phyloP scores from a whole-genome alignment of 352 stramenopile species.

The Globisporangium uncinulatum region DNA sequence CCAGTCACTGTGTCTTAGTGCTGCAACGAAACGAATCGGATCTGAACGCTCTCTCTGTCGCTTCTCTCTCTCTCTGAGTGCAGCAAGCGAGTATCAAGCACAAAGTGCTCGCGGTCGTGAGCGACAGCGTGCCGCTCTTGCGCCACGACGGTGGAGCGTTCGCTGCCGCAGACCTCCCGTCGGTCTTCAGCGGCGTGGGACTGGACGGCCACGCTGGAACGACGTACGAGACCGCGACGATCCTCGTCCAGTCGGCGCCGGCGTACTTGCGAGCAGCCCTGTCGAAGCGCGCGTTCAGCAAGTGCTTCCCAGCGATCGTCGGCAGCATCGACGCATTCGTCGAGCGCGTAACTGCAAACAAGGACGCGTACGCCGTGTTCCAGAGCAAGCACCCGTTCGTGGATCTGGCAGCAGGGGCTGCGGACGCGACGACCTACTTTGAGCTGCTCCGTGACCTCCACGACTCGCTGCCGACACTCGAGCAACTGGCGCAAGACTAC shows the following conservation, averaged over 20 bases:
- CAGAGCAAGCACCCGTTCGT: slow-evolving; percentile 49
- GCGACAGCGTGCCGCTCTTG: slow-evolving; percentile 42
- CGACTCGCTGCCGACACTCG: slow-evolving; percentile 32
- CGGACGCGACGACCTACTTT: slow-evolving; percentile 44
- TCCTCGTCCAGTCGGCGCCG: slow-evolving; percentile 49
- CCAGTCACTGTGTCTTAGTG: neutral
- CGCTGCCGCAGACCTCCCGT: slow-evolving; percentile 39
- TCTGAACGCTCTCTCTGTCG: neutral
- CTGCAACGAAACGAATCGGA: no score
- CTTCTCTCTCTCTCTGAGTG: neutral
- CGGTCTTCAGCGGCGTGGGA: slow-evolving; percentile 40
- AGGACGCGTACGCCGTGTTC: slow-evolving; percentile 28
- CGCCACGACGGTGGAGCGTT: slow-evolving; percentile 21
- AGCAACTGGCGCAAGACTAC: slow-evolving; percentile 53
- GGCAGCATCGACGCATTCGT: slow-evolving; percentile 50
- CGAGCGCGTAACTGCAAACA: slow-evolving; percentile 26
- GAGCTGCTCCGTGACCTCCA: slow-evolving; percentile 54
- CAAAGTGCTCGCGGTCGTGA: slow-evolving; percentile 63
- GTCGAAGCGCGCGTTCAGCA: slow-evolving; percentile 40
- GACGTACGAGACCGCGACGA: slow-evolving; percentile 27
- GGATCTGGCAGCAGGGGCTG: slow-evolving; percentile 21
- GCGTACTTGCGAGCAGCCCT: slow-evolving; percentile 50
- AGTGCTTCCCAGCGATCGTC: slow-evolving; percentile 49
- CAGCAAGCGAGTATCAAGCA: slow-evolving; percentile 61
- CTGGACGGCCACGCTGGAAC: slow-evolving; percentile 46